Evolutionary conservation across 495 filamentous ascomycete genomes (phyloP).

Genomic region (Hyaloscypha finlandica): DNA sequence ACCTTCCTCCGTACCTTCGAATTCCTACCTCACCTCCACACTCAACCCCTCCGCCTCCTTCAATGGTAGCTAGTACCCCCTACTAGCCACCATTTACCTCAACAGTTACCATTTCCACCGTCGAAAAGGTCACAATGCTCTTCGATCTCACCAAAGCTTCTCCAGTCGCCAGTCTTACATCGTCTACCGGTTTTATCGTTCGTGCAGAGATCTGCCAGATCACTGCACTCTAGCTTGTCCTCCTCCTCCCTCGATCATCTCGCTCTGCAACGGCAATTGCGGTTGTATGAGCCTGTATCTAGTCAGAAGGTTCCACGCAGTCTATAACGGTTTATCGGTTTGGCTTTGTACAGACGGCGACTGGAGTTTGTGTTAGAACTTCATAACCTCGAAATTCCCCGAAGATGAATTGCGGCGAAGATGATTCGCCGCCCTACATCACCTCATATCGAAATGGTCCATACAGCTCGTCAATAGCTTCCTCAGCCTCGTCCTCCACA

Average conservation of each 20-base stretch:
- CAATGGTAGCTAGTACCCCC: conserved; percentile 26
- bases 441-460: conserved; percentile 50
- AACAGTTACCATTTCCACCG: conserved; percentile 27
- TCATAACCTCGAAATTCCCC: conserved; percentile 26
- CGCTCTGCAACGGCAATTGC: conserved; percentile 29
- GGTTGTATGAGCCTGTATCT: conserved; percentile 32
- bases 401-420: conserved; percentile 55
- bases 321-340: conserved; percentile 47
- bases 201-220: conserved; percentile 48
- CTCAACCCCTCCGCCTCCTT: conserved; percentile 25
- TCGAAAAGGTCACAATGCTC: conserved; percentile 50
- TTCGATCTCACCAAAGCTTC: conserved; percentile 46
- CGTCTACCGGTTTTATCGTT: conserved; percentile 57
- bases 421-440: conserved; percentile 46
- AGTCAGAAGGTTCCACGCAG: conserved; percentile 33
- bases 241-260: conserved; percentile 44
- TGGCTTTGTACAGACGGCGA: conserved; percentile 54
- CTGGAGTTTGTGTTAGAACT: conserved; percentile 46
- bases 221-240: conserved; percentile 46
- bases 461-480: conserved; percentile 68
- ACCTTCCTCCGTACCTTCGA: conserved; percentile 26
- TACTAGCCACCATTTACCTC: conserved; percentile 30
- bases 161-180: conserved; percentile 59
- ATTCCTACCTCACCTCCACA: conserved; percentile 23
- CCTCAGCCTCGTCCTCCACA: conserved; percentile 71